Percentiles rank a stretch among this genome's conserved stretches.
These are phyloP conservation scores for Ganoderma meredithae DNA, from an alignment of 1,284 basidiomycete species.

Conservation along the genomic window DNA sequence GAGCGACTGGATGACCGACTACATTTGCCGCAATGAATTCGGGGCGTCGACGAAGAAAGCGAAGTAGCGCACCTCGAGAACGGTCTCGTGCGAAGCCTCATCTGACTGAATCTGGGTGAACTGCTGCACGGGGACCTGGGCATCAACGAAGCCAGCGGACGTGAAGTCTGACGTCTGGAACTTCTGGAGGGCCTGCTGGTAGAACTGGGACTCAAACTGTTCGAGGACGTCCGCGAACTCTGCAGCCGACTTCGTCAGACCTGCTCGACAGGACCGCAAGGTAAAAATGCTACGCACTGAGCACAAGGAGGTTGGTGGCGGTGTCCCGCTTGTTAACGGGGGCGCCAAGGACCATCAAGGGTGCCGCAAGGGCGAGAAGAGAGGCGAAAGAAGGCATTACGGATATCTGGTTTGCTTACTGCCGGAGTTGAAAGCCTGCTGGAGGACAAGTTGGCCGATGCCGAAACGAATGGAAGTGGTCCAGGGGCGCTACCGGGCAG, in stretches of 20 bases:
- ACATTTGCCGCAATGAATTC: slow-evolving; percentile 21
- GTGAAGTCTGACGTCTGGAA: slow-evolving; percentile 75
- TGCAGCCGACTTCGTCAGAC: slow-evolving; percentile 37
- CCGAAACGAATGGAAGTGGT: slow-evolving; percentile 51
- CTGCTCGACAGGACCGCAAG: not conserved
- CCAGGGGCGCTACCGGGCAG: slow-evolving; percentile 76
- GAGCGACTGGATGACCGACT: slow-evolving; percentile 59
- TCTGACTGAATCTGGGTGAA: slow-evolving; percentile 68
- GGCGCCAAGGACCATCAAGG: slow-evolving; percentile 58
- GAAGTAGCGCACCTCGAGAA: slow-evolving; percentile 52
- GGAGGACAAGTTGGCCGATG: slow-evolving; percentile 50
- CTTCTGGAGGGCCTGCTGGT: slow-evolving; percentile 68
- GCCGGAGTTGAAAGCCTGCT: slow-evolving; percentile 55
- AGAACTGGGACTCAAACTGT: slow-evolving; percentile 76
- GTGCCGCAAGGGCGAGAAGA: slow-evolving; percentile 53
- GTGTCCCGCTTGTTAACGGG: slow-evolving; percentile 51
- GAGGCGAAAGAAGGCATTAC: slow-evolving; percentile 50
- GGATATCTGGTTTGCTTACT: slow-evolving; percentile 41
- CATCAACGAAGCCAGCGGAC: slow-evolving; percentile 70
- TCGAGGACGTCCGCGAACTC: slow-evolving; percentile 82
- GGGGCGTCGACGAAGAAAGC: not conserved
- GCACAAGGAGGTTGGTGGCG: slow-evolving; percentile 59
- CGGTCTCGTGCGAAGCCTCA: slow-evolving; percentile 65
- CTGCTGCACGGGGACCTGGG: slow-evolving; percentile 65
- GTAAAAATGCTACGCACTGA: slow-evolving; percentile 55